Base-by-base conservation (phyloP, 2,329 filamentous ascomycete genomes). In the Trichoderma afroharzianum region DNA sequence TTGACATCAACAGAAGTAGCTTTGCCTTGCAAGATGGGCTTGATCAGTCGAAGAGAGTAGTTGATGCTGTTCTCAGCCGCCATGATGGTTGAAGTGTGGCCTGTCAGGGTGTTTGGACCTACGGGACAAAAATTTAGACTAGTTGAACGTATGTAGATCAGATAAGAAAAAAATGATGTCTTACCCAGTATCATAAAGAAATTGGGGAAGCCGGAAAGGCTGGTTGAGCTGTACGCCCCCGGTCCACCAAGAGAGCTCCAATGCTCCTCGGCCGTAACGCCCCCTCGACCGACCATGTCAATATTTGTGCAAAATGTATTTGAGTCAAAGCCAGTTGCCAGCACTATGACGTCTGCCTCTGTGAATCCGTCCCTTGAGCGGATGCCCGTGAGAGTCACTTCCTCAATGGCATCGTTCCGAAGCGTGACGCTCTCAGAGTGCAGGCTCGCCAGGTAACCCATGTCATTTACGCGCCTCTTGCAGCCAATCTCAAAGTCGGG, bases 401-500 rank as follows among this genome's bases (percentile, higher is more conserved):
- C 82, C 1, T 81, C 81, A 8, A 88, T 79, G 2, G 82, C 81
- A 28, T 86, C 83, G 0, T 87, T 85, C 0, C 86, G 88, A 66
- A 83, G 62, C 1, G 76, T 78, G 7, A 84, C 32, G 8, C 88
- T 88, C 0, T 84, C 79, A 4, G 85, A 79, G 47, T 88, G 82
- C 47, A 92, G 79, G 53, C 83, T 82, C 15, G 81, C 75, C 24
- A 89, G 83, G 81, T 90, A 92, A 1, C 82, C 82, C 3, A 84
- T 82, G 72, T 91, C 88, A 68, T 87, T 86, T 69, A 92, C 86
- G 15, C 88, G 83, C n/a, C 90, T 81, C 80, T 91, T 92, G 80
- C 89, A 91, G 1, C 89, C 88, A 15, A 91, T 79, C 58, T 85
- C 83, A 71, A 90, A 92, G 63, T 91, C 85, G 0, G 90, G 90